These are phyloP conservation scores for Aspergillus arachidicola DNA, from an alignment of 2,329 filamentous ascomycete species.

Conservation along the genomic window DNA sequence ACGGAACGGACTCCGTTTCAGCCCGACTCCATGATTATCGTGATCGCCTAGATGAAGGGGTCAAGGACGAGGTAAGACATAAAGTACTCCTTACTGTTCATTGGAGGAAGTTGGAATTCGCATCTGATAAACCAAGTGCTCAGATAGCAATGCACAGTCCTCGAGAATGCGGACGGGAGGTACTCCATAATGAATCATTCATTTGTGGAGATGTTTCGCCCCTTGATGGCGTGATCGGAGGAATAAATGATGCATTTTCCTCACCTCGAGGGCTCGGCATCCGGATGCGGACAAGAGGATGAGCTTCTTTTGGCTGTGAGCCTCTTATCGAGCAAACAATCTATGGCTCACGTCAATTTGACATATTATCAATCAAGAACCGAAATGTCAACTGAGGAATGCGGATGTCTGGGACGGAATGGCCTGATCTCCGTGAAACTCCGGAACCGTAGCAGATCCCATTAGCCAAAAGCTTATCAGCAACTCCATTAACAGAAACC, in stretches of 20 bases:
- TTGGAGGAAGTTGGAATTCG: neutral
- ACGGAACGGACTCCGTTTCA: constrained; percentile 2
- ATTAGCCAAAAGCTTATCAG: constrained; percentile 3
- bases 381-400: too few species aligned
- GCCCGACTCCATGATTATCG: neutral
- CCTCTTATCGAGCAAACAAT: neutral
- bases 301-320: neutral
- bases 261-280: neutral
- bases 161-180: neutral
- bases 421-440: neutral
- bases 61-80: neutral
- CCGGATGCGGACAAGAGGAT: neutral
- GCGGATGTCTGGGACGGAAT: neutral
- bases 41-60: neutral
- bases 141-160: neutral
- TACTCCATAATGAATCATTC: neutral
- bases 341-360: neutral
- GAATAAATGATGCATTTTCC: constrained; percentile 11
- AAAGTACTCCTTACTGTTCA: neutral
- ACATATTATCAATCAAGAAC: too few species aligned
- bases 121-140: neutral
- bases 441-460: neutral
- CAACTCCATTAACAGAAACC: neutral
- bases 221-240: constrained; percentile 22
- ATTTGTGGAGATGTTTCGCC: neutral